Percentiles rank a stretch among this genome's conserved stretches.
These are phyloP conservation scores for Colletotrichum cereale DNA, from an alignment of 2,329 filamentous ascomycete species.

Conservation along the genomic window DNA sequence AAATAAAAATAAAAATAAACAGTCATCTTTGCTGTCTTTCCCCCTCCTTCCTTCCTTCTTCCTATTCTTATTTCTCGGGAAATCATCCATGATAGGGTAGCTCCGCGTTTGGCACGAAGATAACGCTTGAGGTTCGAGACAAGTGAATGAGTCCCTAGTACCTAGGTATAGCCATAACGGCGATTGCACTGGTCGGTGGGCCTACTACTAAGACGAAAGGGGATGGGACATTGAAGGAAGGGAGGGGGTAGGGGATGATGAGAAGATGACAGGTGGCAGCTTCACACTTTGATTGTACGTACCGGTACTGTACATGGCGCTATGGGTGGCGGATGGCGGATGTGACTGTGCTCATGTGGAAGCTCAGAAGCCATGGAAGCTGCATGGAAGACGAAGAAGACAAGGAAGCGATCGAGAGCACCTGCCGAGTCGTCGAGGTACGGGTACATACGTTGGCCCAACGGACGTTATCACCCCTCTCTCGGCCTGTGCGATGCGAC, in stretches of 20 bases:
- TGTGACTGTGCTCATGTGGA: slow-evolving; percentile 1
- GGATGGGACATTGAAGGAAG: background rate
- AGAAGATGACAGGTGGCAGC: background rate
- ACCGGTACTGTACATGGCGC: background rate
- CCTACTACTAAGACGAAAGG: slow-evolving; percentile 12
- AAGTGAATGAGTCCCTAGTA: background rate
- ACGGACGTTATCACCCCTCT: background rate
- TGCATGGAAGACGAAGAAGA: slow-evolving; percentile 29
- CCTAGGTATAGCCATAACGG: slow-evolving; percentile 13
- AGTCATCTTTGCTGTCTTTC: background rate
- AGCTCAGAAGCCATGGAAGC: slow-evolving; percentile 25
- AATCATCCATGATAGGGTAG: slow-evolving; percentile 31
- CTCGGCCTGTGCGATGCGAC: background rate
- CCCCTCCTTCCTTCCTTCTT: background rate
- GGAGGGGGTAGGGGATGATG: background rate
- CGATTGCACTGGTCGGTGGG: slow-evolving; percentile 24
- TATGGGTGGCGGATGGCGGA: slow-evolving; percentile 10
- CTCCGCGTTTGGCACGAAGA: slow-evolving; percentile 27
- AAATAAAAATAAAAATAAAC: too few species aligned
- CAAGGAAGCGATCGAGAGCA: slow-evolving; percentile 1
- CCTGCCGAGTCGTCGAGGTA: background rate
- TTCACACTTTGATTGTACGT: slow-evolving; percentile 28
- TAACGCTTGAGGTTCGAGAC: background rate
- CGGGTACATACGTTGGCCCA: background rate
- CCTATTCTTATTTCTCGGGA: background rate